Conservation (phyloP, 2,329 filamentous ascomycete species). For the Scedosporium minutisporum region DNA sequence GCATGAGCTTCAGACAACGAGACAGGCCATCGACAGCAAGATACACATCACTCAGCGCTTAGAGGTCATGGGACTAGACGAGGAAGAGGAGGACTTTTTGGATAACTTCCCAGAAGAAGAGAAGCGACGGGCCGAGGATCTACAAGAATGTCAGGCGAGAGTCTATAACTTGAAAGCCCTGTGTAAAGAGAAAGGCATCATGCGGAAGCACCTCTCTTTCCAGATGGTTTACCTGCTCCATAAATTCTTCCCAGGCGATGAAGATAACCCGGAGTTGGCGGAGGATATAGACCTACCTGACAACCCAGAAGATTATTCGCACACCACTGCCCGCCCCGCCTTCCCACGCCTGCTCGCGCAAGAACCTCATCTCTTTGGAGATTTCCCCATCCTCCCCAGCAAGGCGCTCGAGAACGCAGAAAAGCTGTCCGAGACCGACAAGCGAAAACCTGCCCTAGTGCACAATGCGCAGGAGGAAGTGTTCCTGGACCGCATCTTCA, state of each 20-base stretch:
- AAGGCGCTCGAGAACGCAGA: conserved; percentile 29
- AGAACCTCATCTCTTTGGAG: conserved; percentile 32
- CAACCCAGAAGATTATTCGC: conserved; percentile 11
- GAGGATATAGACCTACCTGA: conserved; percentile 33
- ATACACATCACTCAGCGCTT: not conserved
- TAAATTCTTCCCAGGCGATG: conserved; percentile 17
- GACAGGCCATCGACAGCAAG: not conserved
- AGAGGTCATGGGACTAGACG: conserved; percentile 17
- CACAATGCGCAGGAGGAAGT: conserved; percentile 36
- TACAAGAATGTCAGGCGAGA: conserved; percentile 21
- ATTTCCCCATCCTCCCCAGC: conserved; percentile 28
- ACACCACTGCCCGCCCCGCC: conserved; percentile 22
- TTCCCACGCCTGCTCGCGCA: conserved; percentile 40
- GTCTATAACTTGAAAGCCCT: conserved; percentile 20
- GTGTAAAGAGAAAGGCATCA: conserved; percentile 31
- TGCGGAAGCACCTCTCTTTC: conserved; percentile 27
- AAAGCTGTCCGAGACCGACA: conserved; percentile 24
- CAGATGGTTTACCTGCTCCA: conserved; percentile 1
- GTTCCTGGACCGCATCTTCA: conserved; percentile 34
- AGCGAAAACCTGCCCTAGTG: conserved; percentile 23
- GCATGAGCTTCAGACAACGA: conserved; percentile 24
- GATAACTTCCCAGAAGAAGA: conserved; percentile 29
- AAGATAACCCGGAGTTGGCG: conserved; percentile 24
- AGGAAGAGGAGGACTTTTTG: conserved; percentile 34
- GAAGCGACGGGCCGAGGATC: conserved; percentile 20